Conservation (phyloP, 257 asterid species). For the Solanum clarkiae region DNA sequence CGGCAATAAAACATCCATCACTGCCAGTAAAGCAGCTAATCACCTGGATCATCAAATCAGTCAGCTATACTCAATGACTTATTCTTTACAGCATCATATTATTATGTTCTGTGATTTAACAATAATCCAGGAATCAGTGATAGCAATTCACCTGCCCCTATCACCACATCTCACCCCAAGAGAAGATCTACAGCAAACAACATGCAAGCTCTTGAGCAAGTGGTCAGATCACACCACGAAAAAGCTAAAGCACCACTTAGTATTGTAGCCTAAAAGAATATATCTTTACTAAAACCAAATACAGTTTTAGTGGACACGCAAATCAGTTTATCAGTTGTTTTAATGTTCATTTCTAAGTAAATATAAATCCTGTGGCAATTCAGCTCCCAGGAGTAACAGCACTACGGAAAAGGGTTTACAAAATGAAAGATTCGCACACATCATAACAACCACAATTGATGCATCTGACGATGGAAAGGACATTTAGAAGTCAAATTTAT, state of each 20-base stretch:
- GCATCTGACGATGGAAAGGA: not conserved
- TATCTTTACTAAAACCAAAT: not conserved
- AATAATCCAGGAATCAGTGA: not conserved
- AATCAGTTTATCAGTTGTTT: not conserved
- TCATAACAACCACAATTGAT: not conserved
- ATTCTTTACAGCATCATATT: not conserved
- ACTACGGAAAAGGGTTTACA: not conserved
- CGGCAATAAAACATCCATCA: not conserved
- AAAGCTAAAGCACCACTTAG: not conserved
- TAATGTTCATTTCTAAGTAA: not conserved
- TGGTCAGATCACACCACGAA: not conserved
- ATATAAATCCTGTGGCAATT: not conserved
- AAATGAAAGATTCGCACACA: not conserved
- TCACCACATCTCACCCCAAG: not conserved
- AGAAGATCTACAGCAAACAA: not conserved
- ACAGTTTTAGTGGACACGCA: not conserved
- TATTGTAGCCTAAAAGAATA: not conserved
- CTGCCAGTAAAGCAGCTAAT: not conserved
- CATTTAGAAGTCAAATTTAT: not conserved
- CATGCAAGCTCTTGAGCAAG: not conserved
- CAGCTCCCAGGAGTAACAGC: not conserved
- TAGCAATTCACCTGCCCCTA: not conserved
- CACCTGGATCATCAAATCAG: not conserved
- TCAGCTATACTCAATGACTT: not conserved
- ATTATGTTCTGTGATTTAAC: not conserved